Evolutionary conservation across 2,329 filamentous ascomycete species (phyloP).

Genomic region (Trichoderma sp.): DNA sequence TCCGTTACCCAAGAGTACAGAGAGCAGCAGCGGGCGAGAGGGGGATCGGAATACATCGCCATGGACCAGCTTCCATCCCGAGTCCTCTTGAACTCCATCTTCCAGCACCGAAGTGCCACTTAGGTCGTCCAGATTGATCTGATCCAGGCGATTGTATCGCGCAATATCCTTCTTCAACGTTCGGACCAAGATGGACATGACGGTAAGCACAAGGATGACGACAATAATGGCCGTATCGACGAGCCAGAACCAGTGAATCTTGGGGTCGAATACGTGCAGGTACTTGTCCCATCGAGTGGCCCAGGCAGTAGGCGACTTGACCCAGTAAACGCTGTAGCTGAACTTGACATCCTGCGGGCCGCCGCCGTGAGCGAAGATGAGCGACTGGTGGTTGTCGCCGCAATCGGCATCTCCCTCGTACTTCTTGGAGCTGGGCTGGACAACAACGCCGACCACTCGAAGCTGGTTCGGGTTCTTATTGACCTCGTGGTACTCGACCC

Average conservation of each 20-base stretch:
- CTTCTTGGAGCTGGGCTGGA: slow-evolving; percentile 77
- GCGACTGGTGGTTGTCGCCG: slow-evolving; percentile 55
- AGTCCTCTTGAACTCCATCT: slow-evolving; percentile 95
- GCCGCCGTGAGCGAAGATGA: slow-evolving; percentile 65
- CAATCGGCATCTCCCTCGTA: slow-evolving; percentile 66
- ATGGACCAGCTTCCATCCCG: slow-evolving; percentile 97
- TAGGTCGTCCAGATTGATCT: slow-evolving; percentile 87
- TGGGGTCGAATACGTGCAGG: slow-evolving; percentile 93
- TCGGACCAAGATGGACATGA: slow-evolving; percentile 87
- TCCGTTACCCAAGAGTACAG: slow-evolving; percentile 88
- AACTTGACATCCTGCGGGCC: slow-evolving; percentile 69
- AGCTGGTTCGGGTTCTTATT: slow-evolving; percentile 68
- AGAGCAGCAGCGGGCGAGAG: slow-evolving; percentile 78
- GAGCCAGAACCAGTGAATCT: slow-evolving; percentile 98
- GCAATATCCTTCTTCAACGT: slow-evolving; percentile 94
- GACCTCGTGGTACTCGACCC: slow-evolving; percentile 88
- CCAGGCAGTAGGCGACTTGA: slow-evolving; percentile 81
- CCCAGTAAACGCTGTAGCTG: slow-evolving; percentile 94
- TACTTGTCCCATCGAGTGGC: slow-evolving; percentile 99
- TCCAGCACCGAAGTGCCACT: slow-evolving; percentile 78
- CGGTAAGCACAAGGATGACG: slow-evolving; percentile 85
- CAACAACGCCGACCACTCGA: slow-evolving; percentile 88
- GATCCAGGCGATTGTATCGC: slow-evolving; percentile 91
- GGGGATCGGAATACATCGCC: slow-evolving; percentile 95
- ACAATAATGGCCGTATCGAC: slow-evolving; percentile 96